These are phyloP conservation scores for Zanthoxylum bungeanum DNA, from an alignment of 345 rosid species.

Conservation along the genomic window DNA sequence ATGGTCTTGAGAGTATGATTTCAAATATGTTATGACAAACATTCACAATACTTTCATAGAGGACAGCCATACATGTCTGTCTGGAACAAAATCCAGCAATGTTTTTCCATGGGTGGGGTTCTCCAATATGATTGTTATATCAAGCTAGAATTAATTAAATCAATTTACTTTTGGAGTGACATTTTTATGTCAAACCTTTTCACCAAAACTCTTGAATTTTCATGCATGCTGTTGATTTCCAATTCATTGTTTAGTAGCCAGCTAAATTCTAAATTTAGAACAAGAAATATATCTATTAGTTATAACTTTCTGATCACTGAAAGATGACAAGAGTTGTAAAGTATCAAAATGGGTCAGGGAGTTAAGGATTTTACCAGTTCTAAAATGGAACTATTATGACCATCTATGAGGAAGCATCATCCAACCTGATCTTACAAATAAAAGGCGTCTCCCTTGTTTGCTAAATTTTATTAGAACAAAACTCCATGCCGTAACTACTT, in stretches of 20 bases:
- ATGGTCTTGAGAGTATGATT: too few relatives aligned
- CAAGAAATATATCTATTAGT: neutral
- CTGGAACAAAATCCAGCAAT: neutral
- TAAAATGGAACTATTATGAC: too few relatives aligned
- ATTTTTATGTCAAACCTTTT: neutral
- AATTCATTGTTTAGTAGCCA: neutral
- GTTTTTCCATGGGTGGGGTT: neutral
- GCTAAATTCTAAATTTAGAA: neutral
- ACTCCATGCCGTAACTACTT: neutral
- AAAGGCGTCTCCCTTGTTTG: neutral
- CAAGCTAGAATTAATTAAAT: neutral
- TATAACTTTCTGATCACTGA: neutral
- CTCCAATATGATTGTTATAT: neutral
- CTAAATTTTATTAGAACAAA: neutral
- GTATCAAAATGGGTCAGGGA: too few relatives aligned
- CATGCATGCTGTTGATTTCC: neutral
- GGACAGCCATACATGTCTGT: neutral
- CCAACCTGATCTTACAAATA: neutral
- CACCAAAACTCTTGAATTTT: neutral
- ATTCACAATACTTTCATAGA: too few relatives aligned
- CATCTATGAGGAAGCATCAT: neutral
- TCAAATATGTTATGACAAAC: too few relatives aligned
- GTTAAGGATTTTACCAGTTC: too few relatives aligned
- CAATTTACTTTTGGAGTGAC: neutral
- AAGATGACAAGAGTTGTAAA: neutral